Evolutionary conservation across 2,329 filamentous ascomycete genomes (phyloP).

Genomic region (Microdochium bolleyi): DNA sequence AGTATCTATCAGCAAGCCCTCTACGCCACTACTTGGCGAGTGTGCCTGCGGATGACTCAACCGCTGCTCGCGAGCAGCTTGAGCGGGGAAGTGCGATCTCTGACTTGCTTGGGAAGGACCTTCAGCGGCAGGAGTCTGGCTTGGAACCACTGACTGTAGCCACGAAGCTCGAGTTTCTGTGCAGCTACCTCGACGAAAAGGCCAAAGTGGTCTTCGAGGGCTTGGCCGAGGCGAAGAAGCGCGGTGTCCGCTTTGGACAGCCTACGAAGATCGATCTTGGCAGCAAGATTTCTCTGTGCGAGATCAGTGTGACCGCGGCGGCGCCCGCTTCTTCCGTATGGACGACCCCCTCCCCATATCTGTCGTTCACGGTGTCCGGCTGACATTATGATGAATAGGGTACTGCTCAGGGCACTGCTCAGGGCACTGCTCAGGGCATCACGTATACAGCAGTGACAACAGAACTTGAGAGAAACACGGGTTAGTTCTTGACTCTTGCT

Average conservation of each 20-base stretch:
- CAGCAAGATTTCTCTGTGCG: slow-evolving; percentile 38
- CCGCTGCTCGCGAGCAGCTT: slow-evolving; percentile 32
- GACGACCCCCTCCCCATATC: background rate
- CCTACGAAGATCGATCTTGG: slow-evolving; percentile 36
- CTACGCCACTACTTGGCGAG: slow-evolving; percentile 53
- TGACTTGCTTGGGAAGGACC: slow-evolving; percentile 39
- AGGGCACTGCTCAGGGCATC: slow-evolving; percentile 24
- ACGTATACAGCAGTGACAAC: slow-evolving; percentile 34
- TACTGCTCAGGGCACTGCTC: slow-evolving; percentile 20
- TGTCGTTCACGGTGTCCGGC: background rate
- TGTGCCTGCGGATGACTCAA: slow-evolving; percentile 40
- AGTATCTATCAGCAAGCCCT: slow-evolving; percentile 58
- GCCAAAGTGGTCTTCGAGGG: slow-evolving; percentile 56
- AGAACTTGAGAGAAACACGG: slow-evolving; percentile 22
- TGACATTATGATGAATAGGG: slow-evolving; percentile 17
- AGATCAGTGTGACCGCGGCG: slow-evolving; percentile 46
- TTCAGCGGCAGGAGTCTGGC: slow-evolving; percentile 36
- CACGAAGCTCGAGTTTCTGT: slow-evolving; percentile 56
- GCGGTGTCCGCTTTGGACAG: slow-evolving; percentile 60
- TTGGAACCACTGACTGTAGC: slow-evolving; percentile 41
- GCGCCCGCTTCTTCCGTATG: slow-evolving; percentile 22
- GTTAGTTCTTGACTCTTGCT: slow-evolving; percentile 17
- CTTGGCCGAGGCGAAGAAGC: slow-evolving; percentile 61
- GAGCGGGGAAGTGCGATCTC: slow-evolving; percentile 37
- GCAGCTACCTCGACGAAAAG: slow-evolving; percentile 47